phyloP scores from a whole-genome alignment of 495 filamentous ascomycete species.

The Viridothelium virens region DNA sequence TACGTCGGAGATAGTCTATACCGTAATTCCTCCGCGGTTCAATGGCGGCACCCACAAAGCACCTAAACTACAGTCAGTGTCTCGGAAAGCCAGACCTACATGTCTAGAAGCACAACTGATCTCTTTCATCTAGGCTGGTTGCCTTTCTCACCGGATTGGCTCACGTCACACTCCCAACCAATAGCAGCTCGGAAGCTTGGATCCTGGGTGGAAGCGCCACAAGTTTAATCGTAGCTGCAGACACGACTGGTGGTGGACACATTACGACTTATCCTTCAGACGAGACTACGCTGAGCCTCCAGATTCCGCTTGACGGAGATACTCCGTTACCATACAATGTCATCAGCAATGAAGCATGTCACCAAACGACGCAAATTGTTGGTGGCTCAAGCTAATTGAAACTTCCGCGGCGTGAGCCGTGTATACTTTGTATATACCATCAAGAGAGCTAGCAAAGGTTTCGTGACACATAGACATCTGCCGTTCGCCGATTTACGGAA shows the following conservation, averaged over 20 bases:
- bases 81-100: background rate
- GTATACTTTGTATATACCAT: background rate
- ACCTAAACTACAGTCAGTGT: conserved; percentile 43
- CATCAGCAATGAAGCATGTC: background rate
- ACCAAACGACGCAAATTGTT: background rate
- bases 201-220: conserved; percentile 12
- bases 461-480: no score
- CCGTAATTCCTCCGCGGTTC: conserved; percentile 39
- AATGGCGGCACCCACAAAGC: conserved; percentile 48
- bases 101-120: conserved; percentile 8
- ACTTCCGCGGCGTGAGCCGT: background rate
- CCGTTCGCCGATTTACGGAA: background rate
- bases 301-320: conserved; percentile 13
- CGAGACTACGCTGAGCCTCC: conserved; percentile 15
- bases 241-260: conserved; percentile 17
- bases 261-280: conserved; percentile 17
- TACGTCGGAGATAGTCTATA: conserved; percentile 36
- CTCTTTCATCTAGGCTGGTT: conserved; percentile 40
- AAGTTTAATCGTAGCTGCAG: conserved; percentile 15
- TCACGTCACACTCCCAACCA: conserved; percentile 31
- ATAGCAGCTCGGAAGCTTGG: conserved; percentile 17
- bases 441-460: background rate
- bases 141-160: conserved; percentile 45
- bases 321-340: background rate
- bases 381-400: background rate